Evolutionary conservation across 78 protist species (phyloP).

Genomic region (Tieghemostelium lacteum): DNA sequence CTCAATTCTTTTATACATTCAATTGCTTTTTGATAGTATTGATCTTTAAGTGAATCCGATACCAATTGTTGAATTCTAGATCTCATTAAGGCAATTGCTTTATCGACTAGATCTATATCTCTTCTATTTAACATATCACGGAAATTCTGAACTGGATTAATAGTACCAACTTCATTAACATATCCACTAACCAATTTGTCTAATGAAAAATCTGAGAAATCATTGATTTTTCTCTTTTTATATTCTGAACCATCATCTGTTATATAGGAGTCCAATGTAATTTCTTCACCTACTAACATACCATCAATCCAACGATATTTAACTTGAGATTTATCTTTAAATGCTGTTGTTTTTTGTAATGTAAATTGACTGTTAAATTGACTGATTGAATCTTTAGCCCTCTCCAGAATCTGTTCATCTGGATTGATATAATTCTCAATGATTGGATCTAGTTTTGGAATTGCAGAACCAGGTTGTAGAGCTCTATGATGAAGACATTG

Average conservation of each 20-base stretch:
- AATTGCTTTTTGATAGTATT: conserved; percentile 81
- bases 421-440: conserved; percentile 71
- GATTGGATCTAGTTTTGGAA: conserved; percentile 81
- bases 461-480: conserved; percentile 33
- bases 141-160: conserved; percentile 83
- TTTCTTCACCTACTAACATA: conserved; percentile 55
- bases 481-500: conserved; percentile 83
- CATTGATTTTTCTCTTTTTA: conserved; percentile 67
- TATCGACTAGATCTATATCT: conserved; percentile 81
- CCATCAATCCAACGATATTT: conserved; percentile 74
- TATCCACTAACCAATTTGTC: conserved; percentile 50
- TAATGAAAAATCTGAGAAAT: conserved; percentile 47
- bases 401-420: conserved; percentile 31
- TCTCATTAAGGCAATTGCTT: conserved; percentile 77
- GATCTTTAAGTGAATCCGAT: conserved; percentile 64
- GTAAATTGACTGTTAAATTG: conserved; percentile 50
- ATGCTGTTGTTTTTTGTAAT: conserved; percentile 24
- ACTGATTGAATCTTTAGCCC: conserved; percentile 49
- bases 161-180: conserved; percentile 82
- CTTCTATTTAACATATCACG: conserved; percentile 81
- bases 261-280: conserved; percentile 63
- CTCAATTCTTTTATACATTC: conserved; percentile 75
- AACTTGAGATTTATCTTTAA: background rate
- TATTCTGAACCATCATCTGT: conserved; percentile 21
- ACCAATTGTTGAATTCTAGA: conserved; percentile 72